Percentiles rank a stretch among this genome's conserved stretches.
Conservation (phyloP, 2,329 filamentous ascomycete species). For the Neofusicoccum laricinum region DNA sequence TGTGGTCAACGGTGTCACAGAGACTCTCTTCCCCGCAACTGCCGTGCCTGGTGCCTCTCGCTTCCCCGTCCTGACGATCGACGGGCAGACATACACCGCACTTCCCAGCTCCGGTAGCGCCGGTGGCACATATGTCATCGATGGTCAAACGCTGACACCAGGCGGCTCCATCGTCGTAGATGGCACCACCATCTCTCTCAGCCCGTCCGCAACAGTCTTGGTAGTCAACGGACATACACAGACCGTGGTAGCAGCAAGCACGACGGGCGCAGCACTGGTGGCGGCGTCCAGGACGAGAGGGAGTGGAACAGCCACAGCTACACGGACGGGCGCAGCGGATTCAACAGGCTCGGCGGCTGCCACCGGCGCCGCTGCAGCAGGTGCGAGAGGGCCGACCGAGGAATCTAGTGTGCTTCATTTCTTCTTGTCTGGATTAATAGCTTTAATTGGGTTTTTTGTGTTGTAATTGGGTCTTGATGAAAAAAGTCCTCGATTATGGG, state of each 20-base stretch:
- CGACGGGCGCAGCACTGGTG: background rate
- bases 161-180: slow-evolving; percentile 31
- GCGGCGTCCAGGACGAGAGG: background rate
- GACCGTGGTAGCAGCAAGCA: background rate
- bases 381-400: background rate
- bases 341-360: background rate
- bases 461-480: background rate
- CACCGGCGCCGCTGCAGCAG: background rate
- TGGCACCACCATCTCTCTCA: slow-evolving; percentile 25
- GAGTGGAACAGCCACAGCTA: background rate
- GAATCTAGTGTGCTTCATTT: background rate
- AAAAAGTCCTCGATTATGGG: background rate
- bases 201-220: slow-evolving; percentile 14
- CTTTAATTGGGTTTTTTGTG: background rate
- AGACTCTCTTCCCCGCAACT: slow-evolving; percentile 5
- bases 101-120: background rate
- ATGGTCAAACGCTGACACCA: slow-evolving; percentile 37
- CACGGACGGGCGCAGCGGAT: background rate
- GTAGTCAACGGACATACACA: slow-evolving; percentile 22
- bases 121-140: slow-evolving; percentile 32
- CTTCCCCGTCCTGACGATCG: slow-evolving; percentile 23
- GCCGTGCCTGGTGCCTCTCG: slow-evolving; percentile 17
- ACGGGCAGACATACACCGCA: slow-evolving; percentile 11
- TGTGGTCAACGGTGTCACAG: slow-evolving; percentile 17
- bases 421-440: background rate